Conservation (phyloP, 345 rosid species). For the Hibiscus syriacus region DNA sequence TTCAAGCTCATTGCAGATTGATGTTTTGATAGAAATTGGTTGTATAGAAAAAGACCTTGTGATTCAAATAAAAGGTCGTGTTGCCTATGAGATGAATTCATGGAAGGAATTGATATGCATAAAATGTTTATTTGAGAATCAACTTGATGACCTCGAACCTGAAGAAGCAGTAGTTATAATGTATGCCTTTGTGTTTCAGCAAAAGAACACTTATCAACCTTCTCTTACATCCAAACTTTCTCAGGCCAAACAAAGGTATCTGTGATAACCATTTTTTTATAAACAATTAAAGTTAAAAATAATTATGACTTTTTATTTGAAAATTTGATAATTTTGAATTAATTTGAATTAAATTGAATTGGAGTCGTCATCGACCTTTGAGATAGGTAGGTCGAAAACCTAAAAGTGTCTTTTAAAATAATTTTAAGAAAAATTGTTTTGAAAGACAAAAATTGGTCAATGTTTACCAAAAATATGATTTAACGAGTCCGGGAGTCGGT, state of each 20-base stretch:
- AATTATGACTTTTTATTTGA: too few relatives aligned
- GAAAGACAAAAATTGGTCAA: too few relatives aligned
- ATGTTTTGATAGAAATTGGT: slow-evolving; percentile 79
- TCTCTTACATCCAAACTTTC: slow-evolving; percentile 71
- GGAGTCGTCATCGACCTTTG: too few relatives aligned
- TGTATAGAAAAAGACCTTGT: slow-evolving; percentile 84
- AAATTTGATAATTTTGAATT: too few relatives aligned
- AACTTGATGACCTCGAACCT: slow-evolving; percentile 82
- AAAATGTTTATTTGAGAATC: slow-evolving; percentile 90
- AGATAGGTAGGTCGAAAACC: too few relatives aligned
- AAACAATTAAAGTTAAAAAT: too few relatives aligned
- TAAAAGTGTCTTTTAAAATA: too few relatives aligned
- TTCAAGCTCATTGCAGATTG: slow-evolving; percentile 60
- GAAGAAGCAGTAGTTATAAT: slow-evolving; percentile 97
- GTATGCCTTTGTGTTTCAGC: slow-evolving; percentile 99
- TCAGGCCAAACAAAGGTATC: slow-evolving; percentile 77
- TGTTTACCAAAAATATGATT: too few relatives aligned
- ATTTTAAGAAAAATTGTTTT: too few relatives aligned
- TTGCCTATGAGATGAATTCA: slow-evolving; percentile 99
- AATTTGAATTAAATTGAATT: too few relatives aligned
- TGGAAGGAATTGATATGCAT: slow-evolving; percentile 94
- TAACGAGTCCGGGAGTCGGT: too few relatives aligned
- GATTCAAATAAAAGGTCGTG: slow-evolving; percentile 94
- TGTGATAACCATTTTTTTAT: too few relatives aligned
- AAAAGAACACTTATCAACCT: slow-evolving; percentile 78